Evolutionary conservation across 2,329 filamentous ascomycete genomes (phyloP).

Genomic region (Hyphodiscus sp.): DNA sequence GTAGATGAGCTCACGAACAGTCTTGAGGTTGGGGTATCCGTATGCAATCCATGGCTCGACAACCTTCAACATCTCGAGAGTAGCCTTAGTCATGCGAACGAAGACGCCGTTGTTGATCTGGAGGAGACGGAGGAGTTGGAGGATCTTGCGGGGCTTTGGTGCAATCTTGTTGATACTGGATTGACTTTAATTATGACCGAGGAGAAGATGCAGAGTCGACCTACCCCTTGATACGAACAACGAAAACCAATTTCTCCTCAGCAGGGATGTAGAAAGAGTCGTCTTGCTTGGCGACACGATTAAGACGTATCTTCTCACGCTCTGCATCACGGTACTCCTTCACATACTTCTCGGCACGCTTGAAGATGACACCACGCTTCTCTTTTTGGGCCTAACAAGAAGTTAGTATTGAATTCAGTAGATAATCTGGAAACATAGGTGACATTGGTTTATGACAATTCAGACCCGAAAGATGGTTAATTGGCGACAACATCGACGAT

Average conservation of each 20-base stretch:
- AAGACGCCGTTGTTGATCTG: conserved; percentile 99
- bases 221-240: conserved; percentile 97
- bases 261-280: conserved; percentile 92
- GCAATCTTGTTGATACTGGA: conserved; percentile 99
- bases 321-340: conserved; percentile 98
- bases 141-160: conserved; percentile 99
- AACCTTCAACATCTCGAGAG: conserved; percentile 92
- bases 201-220: conserved; percentile 24
- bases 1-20: conserved; percentile 98
- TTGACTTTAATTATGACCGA: conserved; percentile 8
- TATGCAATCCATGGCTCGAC: conserved; percentile 99
- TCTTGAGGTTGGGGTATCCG: conserved; percentile 99
- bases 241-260: conserved; percentile 94
- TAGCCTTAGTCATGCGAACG: conserved; percentile 95
- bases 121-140: conserved; percentile 97
- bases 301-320: conserved; percentile 95
- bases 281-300: conserved; percentile 82
- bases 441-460: conserved; percentile 36
- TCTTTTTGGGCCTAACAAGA: conserved; percentile 82
- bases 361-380: conserved; percentile 98
- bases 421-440: conserved; percentile 12
- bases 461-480: conserved; percentile 99
- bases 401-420: conserved; percentile 32
- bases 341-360: conserved; percentile 99
- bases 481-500: conserved; percentile 93